phyloP scores from a whole-genome alignment of 2,329 filamentous ascomycete species.

The Apiospora rasikravindrae region DNA sequence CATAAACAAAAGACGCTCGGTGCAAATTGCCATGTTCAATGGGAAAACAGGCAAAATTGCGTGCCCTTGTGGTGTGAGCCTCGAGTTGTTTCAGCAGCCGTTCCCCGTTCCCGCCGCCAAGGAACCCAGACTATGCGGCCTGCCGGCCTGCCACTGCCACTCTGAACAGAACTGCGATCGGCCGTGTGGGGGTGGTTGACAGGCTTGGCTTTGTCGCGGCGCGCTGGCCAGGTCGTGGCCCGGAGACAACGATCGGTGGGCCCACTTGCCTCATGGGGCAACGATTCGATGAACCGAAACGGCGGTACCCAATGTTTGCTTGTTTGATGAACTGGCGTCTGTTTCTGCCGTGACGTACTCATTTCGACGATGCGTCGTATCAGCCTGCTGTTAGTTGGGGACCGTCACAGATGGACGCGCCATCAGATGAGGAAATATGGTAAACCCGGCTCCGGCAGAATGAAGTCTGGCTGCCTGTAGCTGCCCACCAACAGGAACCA shows the following conservation, averaged over 20 bases:
- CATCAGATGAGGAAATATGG: neutral
- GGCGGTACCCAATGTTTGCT: neutral
- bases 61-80: neutral
- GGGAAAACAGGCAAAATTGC: neutral
- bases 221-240: neutral
- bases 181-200: neutral
- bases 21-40: neutral
- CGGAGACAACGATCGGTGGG: neutral
- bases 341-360: neutral
- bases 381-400: neutral
- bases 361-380: neutral
- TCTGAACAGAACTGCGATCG: neutral
- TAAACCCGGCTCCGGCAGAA: neutral
- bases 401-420: neutral
- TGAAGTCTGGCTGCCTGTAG: no score
- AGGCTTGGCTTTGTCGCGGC: neutral
- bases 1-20: neutral
- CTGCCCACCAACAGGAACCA: no score
- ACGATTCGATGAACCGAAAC: conserved; percentile 8
- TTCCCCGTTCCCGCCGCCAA: neutral
- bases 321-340: neutral
- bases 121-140: no score
- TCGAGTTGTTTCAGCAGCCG: conserved; percentile 6
- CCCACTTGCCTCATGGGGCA: conserved; percentile 8
- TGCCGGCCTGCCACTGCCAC: no score